Evolutionary conservation across 73 alveolate genomes (phyloP).

Genomic region (Paramecium caudatum): DNA sequence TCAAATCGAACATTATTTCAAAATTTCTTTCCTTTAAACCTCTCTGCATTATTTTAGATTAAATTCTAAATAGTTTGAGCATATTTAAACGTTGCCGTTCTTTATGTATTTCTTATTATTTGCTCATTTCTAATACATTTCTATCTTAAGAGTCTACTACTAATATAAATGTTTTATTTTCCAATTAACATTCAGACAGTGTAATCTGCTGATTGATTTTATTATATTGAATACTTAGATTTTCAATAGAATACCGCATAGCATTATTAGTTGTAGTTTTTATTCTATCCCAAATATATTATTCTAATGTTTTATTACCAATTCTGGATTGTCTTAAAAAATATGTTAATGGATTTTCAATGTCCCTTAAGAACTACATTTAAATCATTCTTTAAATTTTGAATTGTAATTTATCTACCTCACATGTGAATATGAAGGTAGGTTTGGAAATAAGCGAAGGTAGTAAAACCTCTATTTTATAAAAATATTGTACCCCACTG

Average conservation of each 20-base stretch:
- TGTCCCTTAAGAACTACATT: not conserved
- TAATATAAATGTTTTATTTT: not conserved
- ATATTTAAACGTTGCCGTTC: not conserved
- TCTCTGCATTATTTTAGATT: not conserved
- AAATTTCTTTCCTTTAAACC: not conserved
- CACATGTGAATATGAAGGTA: not conserved
- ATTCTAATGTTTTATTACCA: not conserved
- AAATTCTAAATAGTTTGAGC: not conserved
- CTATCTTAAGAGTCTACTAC: constrained; percentile 9
- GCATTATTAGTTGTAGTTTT: not conserved
- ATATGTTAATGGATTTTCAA: not conserved
- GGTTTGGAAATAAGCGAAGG: not conserved
- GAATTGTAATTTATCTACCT: not conserved
- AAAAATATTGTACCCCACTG: constrained; percentile 13
- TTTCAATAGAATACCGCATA: not conserved
- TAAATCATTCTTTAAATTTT: constrained; percentile 19
- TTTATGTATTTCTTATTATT: not conserved
- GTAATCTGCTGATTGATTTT: not conserved
- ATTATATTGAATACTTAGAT: not conserved
- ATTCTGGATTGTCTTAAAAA: not conserved
- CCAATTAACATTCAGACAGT: not conserved
- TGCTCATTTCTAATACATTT: not conserved
- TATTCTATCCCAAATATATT: constrained; percentile 7
- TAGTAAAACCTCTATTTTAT: constrained; percentile 28
- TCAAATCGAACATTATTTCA: constrained; percentile 16